Percentiles rank a stretch among this genome's conserved stretches.
These are phyloP conservation scores for Leucocoprinus birnbaumii DNA, from an alignment of 768 basidiomycete genomes.

Conservation along the genomic window DNA sequence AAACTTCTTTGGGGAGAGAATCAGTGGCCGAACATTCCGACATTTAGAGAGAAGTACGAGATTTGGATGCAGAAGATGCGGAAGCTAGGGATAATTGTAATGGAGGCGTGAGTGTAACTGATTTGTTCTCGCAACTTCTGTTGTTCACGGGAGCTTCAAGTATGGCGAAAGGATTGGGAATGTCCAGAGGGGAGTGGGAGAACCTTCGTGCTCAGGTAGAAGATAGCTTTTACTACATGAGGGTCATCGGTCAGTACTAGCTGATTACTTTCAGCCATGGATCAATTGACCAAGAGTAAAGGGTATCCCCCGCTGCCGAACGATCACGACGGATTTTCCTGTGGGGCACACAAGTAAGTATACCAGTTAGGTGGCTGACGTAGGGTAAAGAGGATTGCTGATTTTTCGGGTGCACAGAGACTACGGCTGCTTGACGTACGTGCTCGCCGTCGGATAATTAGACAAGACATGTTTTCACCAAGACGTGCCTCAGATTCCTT, in stretches of 20 bases:
- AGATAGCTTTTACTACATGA: constrained; percentile 89
- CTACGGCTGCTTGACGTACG: constrained; percentile 88
- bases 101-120: constrained; percentile 68
- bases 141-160: constrained; percentile 30
- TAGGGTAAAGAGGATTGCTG: neutral
- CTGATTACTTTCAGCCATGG: neutral
- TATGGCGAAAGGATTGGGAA: constrained; percentile 79
- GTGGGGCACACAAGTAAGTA: constrained; percentile 82
- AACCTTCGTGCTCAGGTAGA: constrained; percentile 68
- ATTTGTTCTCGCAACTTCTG: neutral
- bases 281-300: constrained; percentile 20
- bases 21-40: constrained; percentile 70
- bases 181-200: constrained; percentile 68
- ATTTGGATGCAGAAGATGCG: constrained; percentile 87
- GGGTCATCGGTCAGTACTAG: constrained; percentile 60
- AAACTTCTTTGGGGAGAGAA: constrained; percentile 82
- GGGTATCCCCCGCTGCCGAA: constrained; percentile 87
- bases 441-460: neutral
- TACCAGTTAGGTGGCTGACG: neutral
- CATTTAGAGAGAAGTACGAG: constrained; percentile 64
- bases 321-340: constrained; percentile 80
- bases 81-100: constrained; percentile 70
- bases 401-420: constrained; percentile 45
- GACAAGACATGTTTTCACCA: neutral
- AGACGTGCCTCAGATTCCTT: constrained; percentile 57